Conservation (phyloP, 306 rosid species). For the Prunus padus region DNA sequence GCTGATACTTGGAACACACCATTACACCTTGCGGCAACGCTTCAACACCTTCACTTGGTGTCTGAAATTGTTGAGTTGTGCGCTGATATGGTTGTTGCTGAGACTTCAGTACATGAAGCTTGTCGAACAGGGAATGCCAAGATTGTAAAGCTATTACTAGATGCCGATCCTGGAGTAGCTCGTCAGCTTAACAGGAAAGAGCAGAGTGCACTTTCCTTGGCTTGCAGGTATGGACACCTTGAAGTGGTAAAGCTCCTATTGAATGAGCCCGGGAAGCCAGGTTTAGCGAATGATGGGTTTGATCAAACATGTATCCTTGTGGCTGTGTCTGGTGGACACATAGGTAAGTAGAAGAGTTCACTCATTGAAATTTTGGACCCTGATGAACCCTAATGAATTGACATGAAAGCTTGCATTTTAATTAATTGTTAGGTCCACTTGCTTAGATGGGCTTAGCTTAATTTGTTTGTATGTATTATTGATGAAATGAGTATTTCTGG, state of each 20-base stretch:
- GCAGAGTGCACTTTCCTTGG: constrained; percentile 38
- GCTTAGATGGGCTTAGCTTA: background rate
- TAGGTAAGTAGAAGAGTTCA: constrained; percentile 32
- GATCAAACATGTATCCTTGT: constrained; percentile 53
- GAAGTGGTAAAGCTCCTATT: constrained; percentile 43
- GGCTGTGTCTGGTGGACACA: constrained; percentile 61
- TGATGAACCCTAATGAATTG: too few species aligned
- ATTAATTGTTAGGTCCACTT: background rate
- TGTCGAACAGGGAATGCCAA: constrained; percentile 35
- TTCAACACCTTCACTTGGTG: too few species aligned
- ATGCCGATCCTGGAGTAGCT: constrained; percentile 32
- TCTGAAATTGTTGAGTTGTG: too few species aligned
- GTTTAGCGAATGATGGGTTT: constrained; percentile 28
- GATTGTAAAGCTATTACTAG: constrained; percentile 37
- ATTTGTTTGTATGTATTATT: too few species aligned
- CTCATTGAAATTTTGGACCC: background rate
- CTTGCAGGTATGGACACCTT: constrained; percentile 46
- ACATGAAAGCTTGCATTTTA: too few species aligned
- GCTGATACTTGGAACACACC: background rate
- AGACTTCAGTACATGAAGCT: constrained; percentile 54
- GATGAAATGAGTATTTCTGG: background rate
- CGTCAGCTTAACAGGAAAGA: constrained; percentile 30
- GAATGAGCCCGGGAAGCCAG: constrained; percentile 29
- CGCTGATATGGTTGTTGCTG: background rate
- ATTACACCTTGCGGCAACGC: too few species aligned